Conservation (phyloP, 768 basidiomycete genomes). For the Hygrocybe punicea region DNA sequence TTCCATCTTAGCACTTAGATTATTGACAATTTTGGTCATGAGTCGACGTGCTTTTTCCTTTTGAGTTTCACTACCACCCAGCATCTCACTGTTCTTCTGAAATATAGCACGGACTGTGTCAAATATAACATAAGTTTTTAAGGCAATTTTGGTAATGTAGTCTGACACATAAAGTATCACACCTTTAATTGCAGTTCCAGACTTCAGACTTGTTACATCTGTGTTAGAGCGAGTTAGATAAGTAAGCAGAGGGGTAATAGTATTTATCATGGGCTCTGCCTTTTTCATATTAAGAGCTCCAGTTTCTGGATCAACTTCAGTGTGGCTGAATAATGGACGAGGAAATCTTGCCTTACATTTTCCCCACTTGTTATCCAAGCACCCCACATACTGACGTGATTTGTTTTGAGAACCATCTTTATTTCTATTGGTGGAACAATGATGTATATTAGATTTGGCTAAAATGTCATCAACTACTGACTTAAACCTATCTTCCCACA, state of each 20-base stretch:
- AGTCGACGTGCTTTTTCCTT: no score
- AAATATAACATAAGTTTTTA: constrained; percentile 42
- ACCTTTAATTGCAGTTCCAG: constrained; percentile 40
- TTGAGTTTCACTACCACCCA: constrained; percentile 9
- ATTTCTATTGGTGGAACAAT: no score
- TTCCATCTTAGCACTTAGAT: no score
- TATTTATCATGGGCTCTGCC: constrained; percentile 19
- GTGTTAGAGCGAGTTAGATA: no score
- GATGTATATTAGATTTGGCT: no score
- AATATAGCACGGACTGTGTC: constrained; percentile 27
- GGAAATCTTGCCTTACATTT: constrained; percentile 32
- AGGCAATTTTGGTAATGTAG: constrained; percentile 28
- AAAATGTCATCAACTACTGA: no score
- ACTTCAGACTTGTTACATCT: constrained; percentile 32
- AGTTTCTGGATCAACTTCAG: constrained; percentile 25
- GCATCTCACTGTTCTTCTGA: constrained; percentile 21
- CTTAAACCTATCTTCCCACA: no score
- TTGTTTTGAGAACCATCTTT: no score
- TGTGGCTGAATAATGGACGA: constrained; percentile 17
- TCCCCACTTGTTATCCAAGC: no score
- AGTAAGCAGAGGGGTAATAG: not conserved
- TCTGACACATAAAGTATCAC: constrained; percentile 15
- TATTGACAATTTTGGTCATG: no score
- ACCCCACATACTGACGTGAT: no score
- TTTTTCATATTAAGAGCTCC: constrained; percentile 33